phyloP scores from a whole-genome alignment of 441 rosid genomes.

The Metrosideros polymorpha region DNA sequence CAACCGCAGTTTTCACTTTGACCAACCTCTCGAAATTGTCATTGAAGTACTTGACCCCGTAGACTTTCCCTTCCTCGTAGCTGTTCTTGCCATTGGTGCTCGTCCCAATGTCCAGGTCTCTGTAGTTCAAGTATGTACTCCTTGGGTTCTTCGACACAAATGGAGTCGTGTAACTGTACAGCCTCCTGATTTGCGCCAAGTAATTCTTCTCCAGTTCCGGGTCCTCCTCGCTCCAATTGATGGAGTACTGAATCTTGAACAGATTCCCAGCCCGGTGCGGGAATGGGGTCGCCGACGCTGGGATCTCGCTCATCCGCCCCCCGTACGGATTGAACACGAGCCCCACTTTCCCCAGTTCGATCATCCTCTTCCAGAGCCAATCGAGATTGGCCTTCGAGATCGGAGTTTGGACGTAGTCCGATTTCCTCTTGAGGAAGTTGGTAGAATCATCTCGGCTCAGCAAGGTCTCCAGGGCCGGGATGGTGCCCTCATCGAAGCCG shows the following conservation, averaged over 20 bases:
- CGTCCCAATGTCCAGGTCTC: conserved; percentile 6
- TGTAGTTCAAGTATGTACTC: background rate
- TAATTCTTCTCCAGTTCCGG: background rate
- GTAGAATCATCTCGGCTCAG: background rate
- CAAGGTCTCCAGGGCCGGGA: background rate
- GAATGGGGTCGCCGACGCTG: background rate
- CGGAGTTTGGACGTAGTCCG: conserved; percentile 5
- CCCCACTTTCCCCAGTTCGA: background rate
- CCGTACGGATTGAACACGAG: conserved; percentile 2
- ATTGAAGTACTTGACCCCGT: background rate
- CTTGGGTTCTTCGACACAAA: background rate
- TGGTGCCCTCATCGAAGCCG: background rate
- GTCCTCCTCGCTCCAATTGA: conserved; percentile 1
- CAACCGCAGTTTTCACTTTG: conserved; percentile 1
- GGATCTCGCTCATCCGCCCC: conserved; percentile 3
- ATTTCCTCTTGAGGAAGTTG: conserved; percentile 1
- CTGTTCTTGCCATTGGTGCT: conserved; percentile 2
- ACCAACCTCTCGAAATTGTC: background rate
- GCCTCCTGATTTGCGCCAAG: background rate
- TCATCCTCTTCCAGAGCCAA: background rate
- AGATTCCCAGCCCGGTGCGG: conserved; percentile 5
- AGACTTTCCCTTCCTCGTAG: background rate
- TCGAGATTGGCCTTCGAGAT: background rate
- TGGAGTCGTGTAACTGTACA: background rate
- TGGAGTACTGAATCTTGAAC: conserved; percentile 3